A percentile compares a stretch with the other conserved stretches of the same genome.
Conservation (phyloP, 164 flowering plant genomes). For the Umbilicus rupestris region DNA sequence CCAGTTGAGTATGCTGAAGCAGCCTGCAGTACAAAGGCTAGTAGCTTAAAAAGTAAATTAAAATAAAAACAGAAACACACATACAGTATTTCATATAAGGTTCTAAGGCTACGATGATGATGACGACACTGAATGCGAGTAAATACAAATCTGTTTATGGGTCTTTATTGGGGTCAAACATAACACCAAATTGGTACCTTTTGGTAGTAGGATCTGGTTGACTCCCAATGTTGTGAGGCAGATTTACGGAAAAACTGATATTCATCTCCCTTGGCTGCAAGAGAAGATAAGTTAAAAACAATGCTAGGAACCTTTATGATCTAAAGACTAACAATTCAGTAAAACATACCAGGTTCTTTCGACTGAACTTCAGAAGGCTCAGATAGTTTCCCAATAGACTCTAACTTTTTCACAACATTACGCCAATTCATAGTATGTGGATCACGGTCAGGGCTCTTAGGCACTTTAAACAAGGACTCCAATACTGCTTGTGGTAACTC, state of each 20-base stretch:
- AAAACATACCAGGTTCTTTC: conserved; percentile 31
- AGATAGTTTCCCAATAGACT: conserved; percentile 43
- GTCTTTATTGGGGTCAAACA: too few species aligned
- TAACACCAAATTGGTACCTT: background rate
- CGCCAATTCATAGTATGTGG: conserved; percentile 76
- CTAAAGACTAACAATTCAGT: background rate
- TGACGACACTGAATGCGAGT: background rate
- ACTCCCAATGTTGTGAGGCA: conserved; percentile 66
- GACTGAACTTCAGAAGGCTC: conserved; percentile 18
- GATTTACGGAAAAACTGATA: conserved; percentile 50
- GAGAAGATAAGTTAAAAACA: conserved; percentile 8
- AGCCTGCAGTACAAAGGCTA: conserved; percentile 42
- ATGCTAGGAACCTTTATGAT: background rate
- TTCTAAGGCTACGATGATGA: background rate
- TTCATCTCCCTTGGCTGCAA: conserved; percentile 64
- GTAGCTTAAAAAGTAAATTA: background rate
- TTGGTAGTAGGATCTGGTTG: conserved; percentile 54
- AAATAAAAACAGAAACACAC: background rate
- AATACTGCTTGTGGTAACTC: conserved; percentile 57
- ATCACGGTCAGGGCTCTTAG: conserved; percentile 48
- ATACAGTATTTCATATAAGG: background rate
- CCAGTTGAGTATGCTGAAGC: conserved; percentile 72
- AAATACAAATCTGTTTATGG: too few species aligned
- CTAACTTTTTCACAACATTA: conserved; percentile 60
- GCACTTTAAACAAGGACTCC: conserved; percentile 64